These are phyloP conservation scores for Trametes meyenii DNA, from an alignment of 768 basidiomycete genomes.

Conservation along the genomic window DNA sequence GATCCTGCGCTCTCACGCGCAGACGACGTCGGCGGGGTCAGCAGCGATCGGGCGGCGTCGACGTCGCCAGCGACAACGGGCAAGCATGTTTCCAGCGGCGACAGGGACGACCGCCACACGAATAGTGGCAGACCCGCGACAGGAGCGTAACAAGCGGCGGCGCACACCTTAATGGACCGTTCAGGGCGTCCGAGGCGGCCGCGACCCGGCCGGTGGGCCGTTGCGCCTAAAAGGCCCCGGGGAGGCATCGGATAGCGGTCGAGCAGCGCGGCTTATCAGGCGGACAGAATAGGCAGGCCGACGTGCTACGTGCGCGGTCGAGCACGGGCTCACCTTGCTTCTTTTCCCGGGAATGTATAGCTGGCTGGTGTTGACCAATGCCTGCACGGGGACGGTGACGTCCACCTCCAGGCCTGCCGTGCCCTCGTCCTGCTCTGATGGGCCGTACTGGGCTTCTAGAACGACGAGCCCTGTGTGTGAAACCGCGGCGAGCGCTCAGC, in stretches of 20 bases:
- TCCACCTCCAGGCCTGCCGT: slow-evolving; percentile 64
- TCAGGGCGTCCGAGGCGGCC: slow-evolving; percentile 13
- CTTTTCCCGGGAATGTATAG: slow-evolving; percentile 75
- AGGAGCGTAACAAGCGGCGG: slow-evolving; percentile 11
- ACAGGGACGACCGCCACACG: slow-evolving; percentile 1
- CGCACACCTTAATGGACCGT: slow-evolving; percentile 11
- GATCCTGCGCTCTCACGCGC: not conserved
- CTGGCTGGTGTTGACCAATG: slow-evolving; percentile 77
- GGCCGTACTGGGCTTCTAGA: slow-evolving; percentile 73
- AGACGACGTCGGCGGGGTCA: not conserved
- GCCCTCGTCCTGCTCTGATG: slow-evolving; percentile 50
- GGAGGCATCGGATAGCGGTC: slow-evolving; percentile 11
- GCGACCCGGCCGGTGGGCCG: slow-evolving; percentile 8
- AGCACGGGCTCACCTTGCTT: slow-evolving; percentile 59
- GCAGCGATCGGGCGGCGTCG: not conserved
- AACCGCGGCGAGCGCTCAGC: not conserved
- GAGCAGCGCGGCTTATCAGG: slow-evolving; percentile 15
- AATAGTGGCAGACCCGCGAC: slow-evolving; percentile 7
- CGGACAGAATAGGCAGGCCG: slow-evolving; percentile 2
- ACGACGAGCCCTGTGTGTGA: slow-evolving; percentile 68
- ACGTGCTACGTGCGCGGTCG: slow-evolving; percentile 11
- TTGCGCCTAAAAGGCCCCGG: slow-evolving; percentile 7
- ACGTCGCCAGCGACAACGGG: not conserved
- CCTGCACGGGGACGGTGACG: slow-evolving; percentile 82
- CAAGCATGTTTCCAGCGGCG: not conserved